These are phyloP conservation scores for Fusarium continuum DNA, from an alignment of 2,329 filamentous ascomycete genomes.

Conservation along the genomic window DNA sequence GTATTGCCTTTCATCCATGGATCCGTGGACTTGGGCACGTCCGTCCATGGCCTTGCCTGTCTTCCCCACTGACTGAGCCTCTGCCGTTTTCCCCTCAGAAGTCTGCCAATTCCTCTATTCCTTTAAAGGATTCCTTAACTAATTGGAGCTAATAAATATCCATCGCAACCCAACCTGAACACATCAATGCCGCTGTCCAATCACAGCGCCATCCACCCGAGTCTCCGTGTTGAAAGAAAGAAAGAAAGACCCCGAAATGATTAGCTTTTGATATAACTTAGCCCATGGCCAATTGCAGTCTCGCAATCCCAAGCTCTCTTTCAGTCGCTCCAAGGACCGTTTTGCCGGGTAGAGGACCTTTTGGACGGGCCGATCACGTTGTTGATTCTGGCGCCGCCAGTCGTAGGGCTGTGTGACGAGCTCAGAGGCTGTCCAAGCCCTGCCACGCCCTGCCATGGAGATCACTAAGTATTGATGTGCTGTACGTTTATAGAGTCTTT, in stretches of 20 bases:
- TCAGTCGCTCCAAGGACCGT: slow-evolving; percentile 33
- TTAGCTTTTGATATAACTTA: slow-evolving; percentile 10
- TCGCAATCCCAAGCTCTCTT: slow-evolving; percentile 29
- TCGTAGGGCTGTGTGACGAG: slow-evolving; percentile 47
- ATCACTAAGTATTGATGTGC: slow-evolving; percentile 4
- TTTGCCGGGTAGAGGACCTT: slow-evolving; percentile 31
- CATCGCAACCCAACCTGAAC: slow-evolving; percentile 15
- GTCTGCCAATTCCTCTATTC: too few relatives aligned
- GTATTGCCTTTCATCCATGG: too few relatives aligned
- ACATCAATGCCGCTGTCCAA: slow-evolving; percentile 18
- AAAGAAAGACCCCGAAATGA: slow-evolving; percentile 18
- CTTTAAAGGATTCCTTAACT: slow-evolving; percentile 8
- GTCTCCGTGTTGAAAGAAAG: background rate
- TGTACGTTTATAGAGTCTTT: background rate
- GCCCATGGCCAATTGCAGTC: slow-evolving; percentile 22
- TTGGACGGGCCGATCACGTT: slow-evolving; percentile 37
- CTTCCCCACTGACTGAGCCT: background rate
- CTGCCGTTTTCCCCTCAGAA: background rate
- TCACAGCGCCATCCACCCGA: background rate
- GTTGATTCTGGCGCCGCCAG: slow-evolving; percentile 31
- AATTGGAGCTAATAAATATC: background rate
- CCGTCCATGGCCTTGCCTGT: background rate
- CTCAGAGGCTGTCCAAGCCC: slow-evolving; percentile 3
- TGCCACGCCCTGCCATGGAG: slow-evolving; percentile 6
- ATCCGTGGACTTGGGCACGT: background rate